Conservation (phyloP, 805 yeast genomes). For the Pichia pseudocactophila region DNA sequence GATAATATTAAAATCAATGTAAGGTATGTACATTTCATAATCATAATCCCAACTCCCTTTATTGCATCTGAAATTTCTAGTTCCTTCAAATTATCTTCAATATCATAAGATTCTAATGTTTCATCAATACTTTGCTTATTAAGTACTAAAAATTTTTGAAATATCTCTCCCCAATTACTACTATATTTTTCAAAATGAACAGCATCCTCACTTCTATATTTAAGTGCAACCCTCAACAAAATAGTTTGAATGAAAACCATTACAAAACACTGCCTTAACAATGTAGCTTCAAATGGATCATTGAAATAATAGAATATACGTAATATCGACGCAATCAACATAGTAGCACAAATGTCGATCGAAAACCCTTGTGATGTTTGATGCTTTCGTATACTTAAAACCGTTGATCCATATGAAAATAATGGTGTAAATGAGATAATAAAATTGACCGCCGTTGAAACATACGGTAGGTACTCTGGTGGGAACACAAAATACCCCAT, state of each 20-base stretch:
- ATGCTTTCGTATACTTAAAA: constrained; percentile 53
- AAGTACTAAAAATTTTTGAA: constrained; percentile 21
- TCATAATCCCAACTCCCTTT: constrained; percentile 6
- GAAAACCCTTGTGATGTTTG: constrained; percentile 74
- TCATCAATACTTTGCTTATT: constrained; percentile 13
- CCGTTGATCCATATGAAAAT: constrained; percentile 79
- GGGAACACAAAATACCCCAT: constrained; percentile 26
- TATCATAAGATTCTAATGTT: constrained; percentile 9
- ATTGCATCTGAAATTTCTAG: not conserved
- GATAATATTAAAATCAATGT: constrained; percentile 11
- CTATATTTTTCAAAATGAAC: constrained; percentile 29
- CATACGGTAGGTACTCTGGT: constrained; percentile 25
- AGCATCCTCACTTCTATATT: constrained; percentile 40
- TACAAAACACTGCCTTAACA: constrained; percentile 70
- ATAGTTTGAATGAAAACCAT: constrained; percentile 75
- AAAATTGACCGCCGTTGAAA: constrained; percentile 43
- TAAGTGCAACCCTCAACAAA: constrained; percentile 53
- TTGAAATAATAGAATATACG: constrained; percentile 71
- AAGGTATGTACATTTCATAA: constrained; percentile 12
- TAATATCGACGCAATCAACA: constrained; percentile 68
- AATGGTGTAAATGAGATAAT: constrained; percentile 75
- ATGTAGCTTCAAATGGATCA: constrained; percentile 71
- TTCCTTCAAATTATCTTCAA: not conserved
- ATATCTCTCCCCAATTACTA: constrained; percentile 21
- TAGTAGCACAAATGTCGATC: constrained; percentile 86